Evolutionary conservation across 805 yeast genomes (phyloP).

Genomic region (Suhomyces vadensis): DNA sequence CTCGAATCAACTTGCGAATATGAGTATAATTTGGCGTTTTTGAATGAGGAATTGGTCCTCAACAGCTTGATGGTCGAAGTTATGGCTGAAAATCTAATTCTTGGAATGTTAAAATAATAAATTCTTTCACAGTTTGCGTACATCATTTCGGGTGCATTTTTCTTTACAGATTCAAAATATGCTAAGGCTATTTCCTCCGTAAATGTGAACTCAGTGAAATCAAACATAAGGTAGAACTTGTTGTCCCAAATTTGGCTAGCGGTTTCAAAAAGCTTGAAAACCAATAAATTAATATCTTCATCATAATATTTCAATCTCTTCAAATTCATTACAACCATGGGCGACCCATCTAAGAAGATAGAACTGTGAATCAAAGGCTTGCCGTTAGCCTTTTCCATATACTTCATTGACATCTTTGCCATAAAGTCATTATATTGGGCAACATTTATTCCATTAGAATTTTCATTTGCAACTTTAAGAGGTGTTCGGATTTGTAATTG

Average conservation of each 20-base stretch:
- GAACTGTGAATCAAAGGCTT: conserved; percentile 58
- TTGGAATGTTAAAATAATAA: conserved; percentile 53
- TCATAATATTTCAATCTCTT: conserved; percentile 35
- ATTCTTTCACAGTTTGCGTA: conserved; percentile 52
- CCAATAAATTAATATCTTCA: conserved; percentile 48
- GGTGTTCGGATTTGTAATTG: conserved; percentile 58
- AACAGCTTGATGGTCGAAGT: neutral
- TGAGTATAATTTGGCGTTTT: conserved; percentile 23
- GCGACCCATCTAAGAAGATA: conserved; percentile 71
- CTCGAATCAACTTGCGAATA: conserved; percentile 37
- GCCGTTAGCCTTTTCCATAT: conserved; percentile 46
- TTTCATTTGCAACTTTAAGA: conserved; percentile 40
- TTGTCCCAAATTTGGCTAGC: conserved; percentile 72
- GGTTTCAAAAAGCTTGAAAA: conserved; percentile 62
- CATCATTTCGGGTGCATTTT: conserved; percentile 53
- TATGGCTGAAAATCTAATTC: conserved; percentile 9
- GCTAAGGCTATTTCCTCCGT: conserved; percentile 22
- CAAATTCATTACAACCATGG: conserved; percentile 58
- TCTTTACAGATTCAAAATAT: conserved; percentile 38
- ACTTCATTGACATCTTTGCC: conserved; percentile 62
- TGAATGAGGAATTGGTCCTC: conserved; percentile 15
- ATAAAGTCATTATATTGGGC: conserved; percentile 66
- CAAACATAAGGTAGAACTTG: conserved; percentile 61
- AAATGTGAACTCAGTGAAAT: conserved; percentile 62
- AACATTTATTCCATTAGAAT: conserved; percentile 43